Evolutionary conservation across 179 eudicot species (phyloP).

Genomic region (Spinacia oleracea): DNA sequence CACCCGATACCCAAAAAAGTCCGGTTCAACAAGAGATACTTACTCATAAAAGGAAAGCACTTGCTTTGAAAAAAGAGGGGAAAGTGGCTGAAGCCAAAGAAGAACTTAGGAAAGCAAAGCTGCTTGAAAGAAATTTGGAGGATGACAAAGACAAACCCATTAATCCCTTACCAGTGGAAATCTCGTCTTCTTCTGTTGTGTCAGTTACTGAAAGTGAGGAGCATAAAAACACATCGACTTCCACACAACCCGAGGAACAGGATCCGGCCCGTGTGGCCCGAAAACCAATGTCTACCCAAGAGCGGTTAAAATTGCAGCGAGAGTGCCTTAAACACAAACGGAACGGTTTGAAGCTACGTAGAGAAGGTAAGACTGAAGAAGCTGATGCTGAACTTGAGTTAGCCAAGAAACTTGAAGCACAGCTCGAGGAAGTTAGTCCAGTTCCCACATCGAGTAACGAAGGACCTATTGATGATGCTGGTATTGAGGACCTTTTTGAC

Average conservation of each 20-base stretch:
- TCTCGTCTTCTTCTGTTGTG: conserved; percentile 28
- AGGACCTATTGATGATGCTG: conserved; percentile 48
- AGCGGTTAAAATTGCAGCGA: conserved; percentile 78
- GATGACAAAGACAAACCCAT: conserved; percentile 34
- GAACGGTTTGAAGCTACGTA: conserved; percentile 72
- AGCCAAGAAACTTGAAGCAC: conserved; percentile 86
- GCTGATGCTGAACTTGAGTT: conserved; percentile 82
- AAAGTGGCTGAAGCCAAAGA: conserved; percentile 84
- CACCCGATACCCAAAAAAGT: conserved; percentile 36
- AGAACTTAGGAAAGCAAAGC: conserved; percentile 81
- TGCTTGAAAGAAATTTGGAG: conserved; percentile 57
- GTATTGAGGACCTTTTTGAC: conserved; percentile 83
- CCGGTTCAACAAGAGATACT: conserved; percentile 64
- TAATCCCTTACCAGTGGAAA: conserved; percentile 28
- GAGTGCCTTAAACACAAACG: conserved; percentile 89
- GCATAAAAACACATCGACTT: conserved; percentile 26
- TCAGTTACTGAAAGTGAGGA: conserved; percentile 40
- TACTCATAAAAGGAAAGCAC: conserved; percentile 74
- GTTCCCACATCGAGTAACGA: conserved; percentile 32
- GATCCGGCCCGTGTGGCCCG: conserved; percentile 33
- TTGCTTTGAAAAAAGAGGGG: conserved; percentile 79
- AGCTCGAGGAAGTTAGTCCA: conserved; percentile 59
- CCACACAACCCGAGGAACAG: conserved; percentile 38
- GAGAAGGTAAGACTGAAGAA: conserved; percentile 86
- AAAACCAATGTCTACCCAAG: conserved; percentile 61